Conservation (phyloP, 2,329 filamentous ascomycete species). For the Fusarium agapanthi region DNA sequence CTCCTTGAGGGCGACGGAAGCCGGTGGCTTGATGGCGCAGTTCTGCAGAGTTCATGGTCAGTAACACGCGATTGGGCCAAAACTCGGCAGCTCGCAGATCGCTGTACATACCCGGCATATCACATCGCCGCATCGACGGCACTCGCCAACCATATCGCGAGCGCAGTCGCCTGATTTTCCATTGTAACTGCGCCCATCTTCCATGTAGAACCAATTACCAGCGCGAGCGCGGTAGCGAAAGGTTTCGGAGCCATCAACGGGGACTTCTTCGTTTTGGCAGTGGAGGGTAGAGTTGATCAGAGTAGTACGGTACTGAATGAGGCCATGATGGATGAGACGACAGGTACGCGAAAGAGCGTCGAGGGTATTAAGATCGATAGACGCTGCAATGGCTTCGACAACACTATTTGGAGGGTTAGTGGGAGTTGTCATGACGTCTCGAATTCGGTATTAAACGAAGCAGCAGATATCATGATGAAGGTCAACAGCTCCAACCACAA, state of each 20-base stretch:
- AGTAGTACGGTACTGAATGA: conserved; percentile 80
- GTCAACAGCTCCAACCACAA: not conserved
- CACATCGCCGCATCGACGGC: conserved; percentile 77
- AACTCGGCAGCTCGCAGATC: conserved; percentile 3
- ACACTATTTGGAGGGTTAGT: conserved; percentile 64
- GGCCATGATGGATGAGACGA: conserved; percentile 77
- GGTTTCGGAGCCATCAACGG: conserved; percentile 63
- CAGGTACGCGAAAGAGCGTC: conserved; percentile 85
- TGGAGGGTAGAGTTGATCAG: conserved; percentile 80
- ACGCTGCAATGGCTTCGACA: conserved; percentile 75
- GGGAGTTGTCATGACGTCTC: conserved; percentile 19
- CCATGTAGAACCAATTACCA: conserved; percentile 68
- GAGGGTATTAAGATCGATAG: conserved; percentile 87
- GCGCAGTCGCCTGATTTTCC: conserved; percentile 83
- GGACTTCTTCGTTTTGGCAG: conserved; percentile 75
- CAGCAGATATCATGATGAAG: conserved; percentile 27
- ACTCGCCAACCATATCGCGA: conserved; percentile 85
- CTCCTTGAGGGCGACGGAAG: conserved; percentile 70
- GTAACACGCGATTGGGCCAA: conserved; percentile 1
- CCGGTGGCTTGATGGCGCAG: conserved; percentile 85
- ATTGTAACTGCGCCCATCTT: conserved; percentile 61
- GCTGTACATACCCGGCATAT: conserved; percentile 78
- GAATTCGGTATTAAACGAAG: not conserved
- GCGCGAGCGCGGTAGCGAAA: conserved; percentile 66
- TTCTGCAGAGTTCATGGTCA: conserved; percentile 67